Base-by-base conservation (phyloP, 2,329 filamentous ascomycete species). In the Alternaria longipes region DNA sequence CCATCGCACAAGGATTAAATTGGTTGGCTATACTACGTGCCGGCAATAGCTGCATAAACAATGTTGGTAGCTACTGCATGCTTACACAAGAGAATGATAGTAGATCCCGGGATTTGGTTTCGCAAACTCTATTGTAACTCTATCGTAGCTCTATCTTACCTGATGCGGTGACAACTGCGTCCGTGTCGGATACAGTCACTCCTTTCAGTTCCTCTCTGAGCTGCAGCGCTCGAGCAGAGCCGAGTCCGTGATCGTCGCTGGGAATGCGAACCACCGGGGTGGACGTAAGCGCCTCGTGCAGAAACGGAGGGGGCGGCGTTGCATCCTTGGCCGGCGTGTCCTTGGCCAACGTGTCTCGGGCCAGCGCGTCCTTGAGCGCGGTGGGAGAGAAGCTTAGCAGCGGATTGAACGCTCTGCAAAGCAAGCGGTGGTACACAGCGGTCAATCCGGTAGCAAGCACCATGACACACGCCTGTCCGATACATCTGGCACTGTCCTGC, bases 361-460 rank as follows among this genome's bases (percentile, higher is more conserved):
- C 52, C 41, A 52, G n/a, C 28, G 38, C 47, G 24, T 41, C 16
- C 45, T 56, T 42, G 8, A 58, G 55, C 18, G 47, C 8, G 26
- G 53, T 65, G 5, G 54, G 38, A 8, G 24, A 60, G 42, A 56
- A 65, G n/a, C 28, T 60, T 8, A 65, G 38, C 9, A 65, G 44
- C 5, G 22, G 55, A 22, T 63, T 49, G 7, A 63, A 65, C 34
- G 42, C 54, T 57, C 47, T 55, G 30, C 20, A 47, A 22, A 66
- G 47, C 18, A 64, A 44, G 36, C 41, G 26, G 60, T 66, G 26
- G 41, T 64, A 66, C 34, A 66, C n/a, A 16, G 45, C 18, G 32
- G 49, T 66, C 22, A 66, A 16, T 30, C 38, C 47, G 30, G 28
- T 57, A 24, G 56, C 12, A 50, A 64, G 14, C 16, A 54, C 8